Evolutionary conservation across 2,329 filamentous ascomycete species (phyloP).

Genomic region (Acrocalymma vagum): DNA sequence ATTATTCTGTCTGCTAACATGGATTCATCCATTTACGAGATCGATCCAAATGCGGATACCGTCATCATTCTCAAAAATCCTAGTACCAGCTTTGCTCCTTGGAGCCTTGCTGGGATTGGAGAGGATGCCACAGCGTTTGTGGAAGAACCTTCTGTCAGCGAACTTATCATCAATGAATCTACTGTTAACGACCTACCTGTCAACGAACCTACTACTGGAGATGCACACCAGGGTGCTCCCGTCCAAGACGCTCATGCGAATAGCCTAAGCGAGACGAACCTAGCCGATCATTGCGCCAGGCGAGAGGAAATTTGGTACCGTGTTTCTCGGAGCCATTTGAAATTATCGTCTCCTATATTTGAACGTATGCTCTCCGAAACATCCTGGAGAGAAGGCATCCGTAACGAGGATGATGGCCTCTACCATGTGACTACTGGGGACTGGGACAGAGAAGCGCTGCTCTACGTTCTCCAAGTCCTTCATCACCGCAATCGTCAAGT

Average conservation of each 20-base stretch:
- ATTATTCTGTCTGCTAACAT: background rate
- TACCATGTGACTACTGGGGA: conserved; percentile 17
- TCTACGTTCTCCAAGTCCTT: conserved; percentile 56
- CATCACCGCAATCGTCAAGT: conserved; percentile 54
- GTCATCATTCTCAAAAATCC: conserved; percentile 15
- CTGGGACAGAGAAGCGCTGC: conserved; percentile 50
- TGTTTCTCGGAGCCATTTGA: conserved; percentile 13
- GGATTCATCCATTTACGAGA: background rate
- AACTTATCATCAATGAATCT: too few species aligned
- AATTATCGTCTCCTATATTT: conserved; percentile 12
- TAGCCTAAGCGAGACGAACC: too few species aligned
- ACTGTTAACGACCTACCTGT: too few species aligned
- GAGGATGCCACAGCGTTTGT: background rate
- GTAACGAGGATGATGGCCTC: conserved; percentile 9
- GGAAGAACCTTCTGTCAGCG: too few species aligned
- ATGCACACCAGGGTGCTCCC: too few species aligned
- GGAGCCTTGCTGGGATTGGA: background rate
- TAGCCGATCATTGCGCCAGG: too few species aligned
- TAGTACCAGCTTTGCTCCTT: conserved; percentile 4
- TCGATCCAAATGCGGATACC: conserved; percentile 13
- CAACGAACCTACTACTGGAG: too few species aligned
- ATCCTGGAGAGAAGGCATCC: conserved; percentile 5
- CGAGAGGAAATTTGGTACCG: too few species aligned
- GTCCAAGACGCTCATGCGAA: too few species aligned
- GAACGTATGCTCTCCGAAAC: background rate